Conservation (phyloP, 169 alveolate species). For the Plasmodium cynomolgi region DNA sequence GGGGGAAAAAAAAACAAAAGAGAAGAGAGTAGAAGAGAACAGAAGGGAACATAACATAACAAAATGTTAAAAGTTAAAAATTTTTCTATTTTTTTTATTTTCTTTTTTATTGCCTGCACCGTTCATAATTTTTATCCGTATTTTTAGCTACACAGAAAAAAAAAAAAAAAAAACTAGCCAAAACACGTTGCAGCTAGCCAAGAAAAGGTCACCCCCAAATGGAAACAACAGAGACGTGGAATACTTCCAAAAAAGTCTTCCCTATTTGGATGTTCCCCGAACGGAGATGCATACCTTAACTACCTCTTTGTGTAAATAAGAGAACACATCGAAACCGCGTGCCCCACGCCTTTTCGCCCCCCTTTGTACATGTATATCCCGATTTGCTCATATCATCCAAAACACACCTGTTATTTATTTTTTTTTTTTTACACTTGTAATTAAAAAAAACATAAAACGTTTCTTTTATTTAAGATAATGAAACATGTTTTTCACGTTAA, state of each 20-base stretch:
- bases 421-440: not conserved
- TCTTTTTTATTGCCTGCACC: not conserved
- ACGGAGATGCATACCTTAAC: not conserved
- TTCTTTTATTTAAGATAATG: not conserved
- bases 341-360: not conserved
- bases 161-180: constrained; percentile 3
- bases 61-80: not conserved
- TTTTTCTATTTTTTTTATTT: not conserved
- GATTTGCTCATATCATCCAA: not conserved
- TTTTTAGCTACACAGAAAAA: not conserved
- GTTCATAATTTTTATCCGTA: not conserved
- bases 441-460: not conserved
- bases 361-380: not conserved
- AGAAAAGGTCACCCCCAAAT: not conserved
- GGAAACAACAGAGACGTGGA: not conserved
- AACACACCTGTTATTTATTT: not conserved
- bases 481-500: not conserved
- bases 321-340: not conserved
- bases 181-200: not conserved
- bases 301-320: not conserved
- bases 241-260: not conserved
- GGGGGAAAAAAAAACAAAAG: not conserved
- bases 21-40: not conserved
- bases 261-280: not conserved
- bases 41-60: not conserved